Conservation (phyloP, 345 rosid species). For the Rhodamnia argentea region DNA sequence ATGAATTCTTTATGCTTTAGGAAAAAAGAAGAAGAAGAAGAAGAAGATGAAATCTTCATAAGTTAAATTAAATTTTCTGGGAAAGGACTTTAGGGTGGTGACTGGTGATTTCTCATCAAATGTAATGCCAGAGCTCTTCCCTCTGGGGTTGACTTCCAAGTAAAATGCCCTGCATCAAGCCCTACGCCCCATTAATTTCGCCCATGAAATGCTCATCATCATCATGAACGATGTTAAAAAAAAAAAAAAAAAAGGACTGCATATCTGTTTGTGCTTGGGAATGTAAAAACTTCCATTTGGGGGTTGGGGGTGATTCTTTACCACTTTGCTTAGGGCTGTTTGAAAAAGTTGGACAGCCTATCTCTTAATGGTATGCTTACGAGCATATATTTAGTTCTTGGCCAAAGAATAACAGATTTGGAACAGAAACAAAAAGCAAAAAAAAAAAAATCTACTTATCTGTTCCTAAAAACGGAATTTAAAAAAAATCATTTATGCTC, state of each 20-base stretch:
- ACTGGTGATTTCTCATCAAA: not conserved
- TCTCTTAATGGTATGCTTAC: too few relatives aligned
- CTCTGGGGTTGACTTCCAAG: conserved; percentile 19
- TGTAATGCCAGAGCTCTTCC: not conserved
- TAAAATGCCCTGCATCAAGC: conserved; percentile 4
- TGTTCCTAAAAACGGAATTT: too few relatives aligned
- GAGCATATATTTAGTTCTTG: too few relatives aligned
- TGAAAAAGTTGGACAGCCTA: too few relatives aligned
- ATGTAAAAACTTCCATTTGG: not conserved
- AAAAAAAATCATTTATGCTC: too few relatives aligned
- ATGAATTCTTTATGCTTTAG: not conserved
- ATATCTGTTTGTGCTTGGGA: not conserved
- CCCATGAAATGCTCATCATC: not conserved
- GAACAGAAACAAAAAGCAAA: too few relatives aligned
- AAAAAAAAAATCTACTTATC: too few relatives aligned
- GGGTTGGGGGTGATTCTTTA: not conserved
- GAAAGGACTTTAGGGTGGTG: not conserved
- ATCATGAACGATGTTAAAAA: not conserved
- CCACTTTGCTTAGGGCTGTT: not conserved
- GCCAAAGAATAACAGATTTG: too few relatives aligned
- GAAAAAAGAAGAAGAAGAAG: too few relatives aligned
- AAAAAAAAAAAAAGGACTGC: not conserved
- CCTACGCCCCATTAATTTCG: conserved; percentile 12
- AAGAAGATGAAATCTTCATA: too few relatives aligned
- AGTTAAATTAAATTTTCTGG: not conserved